These are phyloP conservation scores for Trichophyton simii DNA, from an alignment of 2,329 filamentous ascomycete genomes.

Conservation along the genomic window DNA sequence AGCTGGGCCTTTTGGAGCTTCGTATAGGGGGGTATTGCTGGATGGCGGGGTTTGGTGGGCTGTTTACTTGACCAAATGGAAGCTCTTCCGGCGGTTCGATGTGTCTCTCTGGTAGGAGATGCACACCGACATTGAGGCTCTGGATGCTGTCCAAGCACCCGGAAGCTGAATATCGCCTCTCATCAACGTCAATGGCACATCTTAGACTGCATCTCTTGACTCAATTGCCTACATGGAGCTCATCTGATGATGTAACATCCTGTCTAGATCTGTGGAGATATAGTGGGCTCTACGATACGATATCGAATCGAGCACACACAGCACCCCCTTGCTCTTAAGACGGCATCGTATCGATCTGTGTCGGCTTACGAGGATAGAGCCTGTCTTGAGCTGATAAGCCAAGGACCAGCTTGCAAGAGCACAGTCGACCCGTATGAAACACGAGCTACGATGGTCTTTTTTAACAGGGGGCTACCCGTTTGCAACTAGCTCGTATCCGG, in stretches of 20 bases:
- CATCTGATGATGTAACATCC: background rate
- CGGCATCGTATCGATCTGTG: constrained; percentile 3
- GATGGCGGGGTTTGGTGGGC: background rate
- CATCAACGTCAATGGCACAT: background rate
- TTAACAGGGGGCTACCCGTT: background rate
- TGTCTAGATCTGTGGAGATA: background rate
- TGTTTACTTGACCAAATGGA: background rate
- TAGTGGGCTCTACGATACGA: background rate
- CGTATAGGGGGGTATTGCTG: background rate
- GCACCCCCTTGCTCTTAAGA: background rate
- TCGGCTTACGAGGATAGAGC: background rate
- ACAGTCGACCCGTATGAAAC: constrained; percentile 2
- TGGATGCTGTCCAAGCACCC: background rate
- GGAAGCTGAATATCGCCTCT: background rate
- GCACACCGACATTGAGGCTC: background rate
- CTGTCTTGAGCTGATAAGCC: background rate
- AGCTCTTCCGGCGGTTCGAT: background rate
- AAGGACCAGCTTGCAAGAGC: background rate
- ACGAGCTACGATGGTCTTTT: background rate
- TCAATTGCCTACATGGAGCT: background rate
- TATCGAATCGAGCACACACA: background rate
- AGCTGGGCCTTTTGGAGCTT: background rate
- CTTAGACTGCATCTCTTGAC: background rate
- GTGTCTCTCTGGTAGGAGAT: background rate
- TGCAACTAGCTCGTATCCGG: background rate